Conservation (phyloP, 805 yeast genomes). For the Ogataea kodamae region DNA sequence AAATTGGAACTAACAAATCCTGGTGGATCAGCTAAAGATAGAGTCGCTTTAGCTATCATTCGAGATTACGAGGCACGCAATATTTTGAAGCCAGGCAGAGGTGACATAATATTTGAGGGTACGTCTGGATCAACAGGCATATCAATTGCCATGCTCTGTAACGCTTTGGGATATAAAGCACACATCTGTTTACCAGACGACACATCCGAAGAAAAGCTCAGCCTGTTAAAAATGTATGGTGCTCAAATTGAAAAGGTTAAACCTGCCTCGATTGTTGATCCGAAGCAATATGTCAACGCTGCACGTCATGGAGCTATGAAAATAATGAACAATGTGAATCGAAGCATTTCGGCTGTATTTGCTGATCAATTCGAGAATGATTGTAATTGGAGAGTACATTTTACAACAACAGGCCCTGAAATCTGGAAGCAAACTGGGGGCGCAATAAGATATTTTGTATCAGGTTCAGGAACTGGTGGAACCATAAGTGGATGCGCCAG, state of each 20-base stretch:
- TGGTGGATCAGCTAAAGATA: constrained; percentile 93
- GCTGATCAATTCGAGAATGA: constrained; percentile 97
- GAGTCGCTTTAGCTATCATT: constrained; percentile 86
- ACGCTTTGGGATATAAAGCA: constrained; percentile 82
- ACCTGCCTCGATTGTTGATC: constrained; percentile 95
- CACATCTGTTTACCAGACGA: constrained; percentile 96
- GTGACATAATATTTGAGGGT: constrained; percentile 86
- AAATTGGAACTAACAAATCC: constrained; percentile 85
- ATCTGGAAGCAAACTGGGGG: constrained; percentile 72
- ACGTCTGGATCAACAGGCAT: constrained; percentile 98
- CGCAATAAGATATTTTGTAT: constrained; percentile 67
- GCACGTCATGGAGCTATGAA: constrained; percentile 67
- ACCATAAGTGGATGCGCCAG: constrained; percentile 90
- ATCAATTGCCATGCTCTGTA: constrained; percentile 84
- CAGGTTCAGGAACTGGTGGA: constrained; percentile 97
- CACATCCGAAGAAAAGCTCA: constrained; percentile 79
- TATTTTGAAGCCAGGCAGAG: constrained; percentile 51
- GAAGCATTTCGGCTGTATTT: constrained; percentile 59
- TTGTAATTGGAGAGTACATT: constrained; percentile 84
- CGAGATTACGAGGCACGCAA: constrained; percentile 62
- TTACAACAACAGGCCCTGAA: constrained; percentile 85
- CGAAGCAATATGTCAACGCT: constrained; percentile 85
- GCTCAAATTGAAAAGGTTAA: constrained; percentile 81
- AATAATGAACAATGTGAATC: constrained; percentile 37
- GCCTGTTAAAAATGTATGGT: constrained; percentile 67